Conservation (phyloP, 225 moss, liverwort and hornwort genomes). For the Straminergon stramineum region DNA sequence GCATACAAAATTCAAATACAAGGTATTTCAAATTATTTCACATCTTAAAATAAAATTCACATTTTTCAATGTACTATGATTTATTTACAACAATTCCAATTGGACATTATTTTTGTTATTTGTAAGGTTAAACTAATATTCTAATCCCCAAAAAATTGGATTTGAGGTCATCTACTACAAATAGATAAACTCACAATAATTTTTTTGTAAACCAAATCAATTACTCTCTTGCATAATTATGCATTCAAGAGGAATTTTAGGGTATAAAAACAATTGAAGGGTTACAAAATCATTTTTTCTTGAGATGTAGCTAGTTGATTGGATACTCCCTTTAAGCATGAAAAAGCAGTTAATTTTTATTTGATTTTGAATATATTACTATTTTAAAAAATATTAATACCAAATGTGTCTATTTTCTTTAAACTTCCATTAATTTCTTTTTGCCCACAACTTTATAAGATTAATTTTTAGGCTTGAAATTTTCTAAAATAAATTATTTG, state of each 20-base stretch:
- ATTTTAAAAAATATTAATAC: neutral
- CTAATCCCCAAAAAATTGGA: neutral
- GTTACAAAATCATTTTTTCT: neutral
- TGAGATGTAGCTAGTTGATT: neutral
- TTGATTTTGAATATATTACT: neutral
- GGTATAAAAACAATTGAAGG: fast-evolving
- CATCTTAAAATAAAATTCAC: neutral
- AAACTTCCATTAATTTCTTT: neutral
- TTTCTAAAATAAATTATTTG: neutral
- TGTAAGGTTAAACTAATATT: neutral
- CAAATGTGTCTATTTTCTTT: neutral
- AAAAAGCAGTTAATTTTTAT: neutral
- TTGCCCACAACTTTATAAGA: fast-evolving
- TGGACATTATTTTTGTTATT: neutral
- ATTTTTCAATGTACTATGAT: neutral
- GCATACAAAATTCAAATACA: neutral
- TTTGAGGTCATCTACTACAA: neutral
- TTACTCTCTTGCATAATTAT: neutral
- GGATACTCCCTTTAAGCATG: too few species aligned
- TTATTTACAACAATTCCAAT: neutral
- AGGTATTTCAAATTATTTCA: neutral
- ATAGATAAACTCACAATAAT: fast-evolving
- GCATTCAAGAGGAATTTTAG: fast-evolving
- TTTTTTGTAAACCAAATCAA: neutral
- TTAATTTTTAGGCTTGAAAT: neutral